Conservation (phyloP, 2,329 filamentous ascomycete genomes). For the Coniella lustricola region DNA sequence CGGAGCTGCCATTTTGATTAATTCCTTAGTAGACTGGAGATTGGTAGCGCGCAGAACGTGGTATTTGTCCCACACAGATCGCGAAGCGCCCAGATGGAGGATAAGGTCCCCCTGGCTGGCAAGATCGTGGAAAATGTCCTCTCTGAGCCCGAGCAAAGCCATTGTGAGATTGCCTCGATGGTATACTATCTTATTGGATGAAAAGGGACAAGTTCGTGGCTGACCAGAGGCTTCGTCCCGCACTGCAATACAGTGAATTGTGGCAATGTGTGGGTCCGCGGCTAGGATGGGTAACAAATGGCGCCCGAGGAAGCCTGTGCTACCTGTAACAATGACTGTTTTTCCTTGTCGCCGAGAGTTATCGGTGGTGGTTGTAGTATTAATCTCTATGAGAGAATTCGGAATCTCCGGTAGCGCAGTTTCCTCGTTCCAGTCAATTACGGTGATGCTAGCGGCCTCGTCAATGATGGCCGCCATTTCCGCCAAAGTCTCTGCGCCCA, state of each 20-base stretch:
- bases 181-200: constrained; percentile 13
- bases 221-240: constrained; percentile 15
- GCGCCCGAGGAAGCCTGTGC: constrained; percentile 33
- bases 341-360: too few relatives aligned
- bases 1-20: constrained; percentile 23
- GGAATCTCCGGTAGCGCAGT: too few relatives aligned
- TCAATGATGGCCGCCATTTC: too few relatives aligned
- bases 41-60: constrained; percentile 27
- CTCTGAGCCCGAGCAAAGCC: constrained; percentile 18
- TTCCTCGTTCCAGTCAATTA: too few relatives aligned
- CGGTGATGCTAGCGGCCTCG: too few relatives aligned
- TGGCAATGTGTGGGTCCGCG: constrained; percentile 22
- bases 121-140: constrained; percentile 4
- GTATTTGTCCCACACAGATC: constrained; percentile 32
- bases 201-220: background rate
- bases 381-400: too few relatives aligned
- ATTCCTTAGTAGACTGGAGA: constrained; percentile 27
- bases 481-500: too few relatives aligned
- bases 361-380: too few relatives aligned
- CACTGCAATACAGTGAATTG: constrained; percentile 38
- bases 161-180: constrained; percentile 22
- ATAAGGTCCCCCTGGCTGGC: constrained; percentile 27
- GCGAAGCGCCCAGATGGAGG: constrained; percentile 44
- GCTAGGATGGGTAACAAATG: constrained; percentile 31
- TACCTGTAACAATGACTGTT: constrained; percentile 29